Conservation (phyloP, 345 rosid genomes). For the Pistacia vera region DNA sequence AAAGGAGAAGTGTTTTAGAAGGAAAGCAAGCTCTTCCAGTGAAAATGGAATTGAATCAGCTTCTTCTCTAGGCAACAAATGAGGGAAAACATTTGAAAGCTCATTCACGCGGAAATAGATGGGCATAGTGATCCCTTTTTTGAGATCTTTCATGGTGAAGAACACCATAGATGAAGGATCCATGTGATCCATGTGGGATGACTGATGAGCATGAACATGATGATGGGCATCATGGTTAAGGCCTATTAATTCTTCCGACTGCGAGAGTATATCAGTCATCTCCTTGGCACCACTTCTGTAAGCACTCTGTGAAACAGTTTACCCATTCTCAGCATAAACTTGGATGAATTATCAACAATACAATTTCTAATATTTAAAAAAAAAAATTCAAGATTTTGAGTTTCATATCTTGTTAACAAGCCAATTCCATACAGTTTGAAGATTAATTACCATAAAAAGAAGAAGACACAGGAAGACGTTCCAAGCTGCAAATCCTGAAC, state of each 20-base stretch:
- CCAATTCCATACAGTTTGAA: too few relatives aligned
- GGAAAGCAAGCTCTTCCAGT: conserved; percentile 2
- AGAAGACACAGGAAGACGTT: too few relatives aligned
- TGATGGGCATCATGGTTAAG: neutral
- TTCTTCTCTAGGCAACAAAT: conserved; percentile 18
- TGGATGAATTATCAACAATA: neutral
- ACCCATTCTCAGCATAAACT: neutral
- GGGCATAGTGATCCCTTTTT: neutral
- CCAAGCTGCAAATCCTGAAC: too few relatives aligned
- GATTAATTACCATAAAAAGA: too few relatives aligned
- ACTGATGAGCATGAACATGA: neutral
- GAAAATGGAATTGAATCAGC: conserved; percentile 30
- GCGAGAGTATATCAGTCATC: neutral
- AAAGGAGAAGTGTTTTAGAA: conserved; percentile 28
- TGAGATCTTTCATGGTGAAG: conserved; percentile 1
- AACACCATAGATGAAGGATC: conserved; percentile 6
- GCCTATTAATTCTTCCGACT: neutral
- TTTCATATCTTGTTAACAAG: too few relatives aligned
- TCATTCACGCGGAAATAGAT: neutral
- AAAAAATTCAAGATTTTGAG: too few relatives aligned
- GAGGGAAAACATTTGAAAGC: neutral
- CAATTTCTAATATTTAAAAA: neutral
- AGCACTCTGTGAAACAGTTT: neutral
- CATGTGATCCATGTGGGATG: neutral
- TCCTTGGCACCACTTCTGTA: neutral